A percentile compares a stretch with the other conserved stretches of the same genome.
Evolutionary conservation across 306 rosid genomes (phyloP).

Genomic region (Mucuna pruriens): DNA sequence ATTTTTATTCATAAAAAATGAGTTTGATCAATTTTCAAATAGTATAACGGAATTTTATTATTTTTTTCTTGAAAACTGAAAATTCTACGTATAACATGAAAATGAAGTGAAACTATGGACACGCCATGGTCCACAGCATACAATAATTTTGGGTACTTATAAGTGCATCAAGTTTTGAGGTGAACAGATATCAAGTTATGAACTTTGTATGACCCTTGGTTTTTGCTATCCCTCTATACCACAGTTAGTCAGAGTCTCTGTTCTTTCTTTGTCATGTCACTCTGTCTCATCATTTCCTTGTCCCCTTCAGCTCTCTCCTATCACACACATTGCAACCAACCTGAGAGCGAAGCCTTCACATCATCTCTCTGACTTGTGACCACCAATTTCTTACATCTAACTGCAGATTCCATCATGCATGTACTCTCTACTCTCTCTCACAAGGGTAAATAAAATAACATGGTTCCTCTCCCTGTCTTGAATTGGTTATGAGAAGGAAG

Average conservation of each 20-base stretch:
- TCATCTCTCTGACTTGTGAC: slow-evolving; percentile 4
- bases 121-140: background rate
- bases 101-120: background rate
- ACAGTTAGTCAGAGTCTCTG: slow-evolving; percentile 2
- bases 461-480: background rate
- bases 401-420: background rate
- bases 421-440: background rate
- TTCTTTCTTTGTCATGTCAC: slow-evolving; percentile 20
- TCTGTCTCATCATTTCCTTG: slow-evolving; percentile 21
- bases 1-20: no score
- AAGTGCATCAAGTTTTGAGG: background rate
- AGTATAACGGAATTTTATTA: no score
- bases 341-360: background rate
- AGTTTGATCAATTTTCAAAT: no score
- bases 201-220: slow-evolving; percentile 1
- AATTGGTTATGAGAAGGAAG: slow-evolving; percentile 27
- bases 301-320: slow-evolving; percentile 1
- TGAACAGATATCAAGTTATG: background rate
- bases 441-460: background rate
- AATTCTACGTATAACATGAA: background rate
- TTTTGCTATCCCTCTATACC: background rate
- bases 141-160: background rate
- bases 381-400: background rate
- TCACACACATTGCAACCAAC: background rate
- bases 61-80: no score